Base-by-base conservation (phyloP, 1,139 yeast species). In the Geotrichum fermentans region DNA sequence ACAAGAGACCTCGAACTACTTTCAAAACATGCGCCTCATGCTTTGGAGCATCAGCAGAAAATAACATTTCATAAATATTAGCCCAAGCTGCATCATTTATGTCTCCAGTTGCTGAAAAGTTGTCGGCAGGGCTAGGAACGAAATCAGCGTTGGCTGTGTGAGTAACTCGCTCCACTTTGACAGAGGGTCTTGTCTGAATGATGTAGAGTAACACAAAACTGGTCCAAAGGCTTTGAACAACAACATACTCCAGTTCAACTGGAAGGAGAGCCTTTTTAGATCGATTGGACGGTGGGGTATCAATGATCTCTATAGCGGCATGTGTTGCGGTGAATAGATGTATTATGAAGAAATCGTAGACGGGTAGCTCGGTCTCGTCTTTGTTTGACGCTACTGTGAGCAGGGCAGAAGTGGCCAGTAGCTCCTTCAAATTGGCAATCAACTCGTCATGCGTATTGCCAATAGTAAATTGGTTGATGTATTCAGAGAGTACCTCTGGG, bases 291-390 rank as follows among this genome's bases (percentile, higher is more conserved):
- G 40, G 21, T 14, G 26, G 42, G 16, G 30, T 44, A 3, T 24
- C 24, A 18, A 60, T 18, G 16, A 63, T 56, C 43, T 63, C 67
- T 2, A 56, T 54, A 5, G 57, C 49, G 14, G 61, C 69, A 18
- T 63, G 67, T 1, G 62, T 42, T 1, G 62, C 57, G 1, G 69
- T 64, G 32, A 67, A 54, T 3, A 61, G 51, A 43, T 66, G 69
- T 21, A 66, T 53, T 21, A 65, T 46, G 45, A 59, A 60, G 43
- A 65, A 65, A 45, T 60, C 61, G 47, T 55, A 63, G 13, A 42
- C 51, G 0, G 62, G 60, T 10, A 58, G 52, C n/a, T 42, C 16
- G 16, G 14, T 24, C 13, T 32, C 35, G 18, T 51, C 54, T 21
- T 54, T 55, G n/a, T 51, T 48, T 45, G 59, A 65, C 4, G 65